These are phyloP conservation scores for Phyllosticta capitalensis DNA, from an alignment of 2,329 filamentous ascomycete genomes.

Conservation along the genomic window DNA sequence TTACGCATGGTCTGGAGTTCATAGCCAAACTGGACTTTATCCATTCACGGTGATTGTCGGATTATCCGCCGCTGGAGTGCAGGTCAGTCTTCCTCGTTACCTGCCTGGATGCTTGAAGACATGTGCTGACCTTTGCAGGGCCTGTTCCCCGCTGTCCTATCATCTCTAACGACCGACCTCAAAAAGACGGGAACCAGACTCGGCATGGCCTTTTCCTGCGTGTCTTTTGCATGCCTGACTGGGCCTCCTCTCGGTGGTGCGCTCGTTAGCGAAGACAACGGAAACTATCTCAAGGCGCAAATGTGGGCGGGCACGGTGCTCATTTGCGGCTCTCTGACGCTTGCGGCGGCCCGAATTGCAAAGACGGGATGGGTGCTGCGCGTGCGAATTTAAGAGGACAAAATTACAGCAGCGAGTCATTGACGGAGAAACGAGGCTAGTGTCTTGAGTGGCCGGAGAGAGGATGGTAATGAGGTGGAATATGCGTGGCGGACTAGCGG, in stretches of 20 bases:
- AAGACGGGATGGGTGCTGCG: constrained; percentile 25
- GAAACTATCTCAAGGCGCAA: constrained; percentile 22
- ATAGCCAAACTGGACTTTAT: constrained; percentile 19
- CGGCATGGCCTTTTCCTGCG: constrained; percentile 29
- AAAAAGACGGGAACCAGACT: constrained; percentile 26
- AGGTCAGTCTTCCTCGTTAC: constrained; percentile 2
- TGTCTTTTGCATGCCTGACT: constrained; percentile 26
- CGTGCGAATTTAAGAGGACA: constrained; percentile 17
- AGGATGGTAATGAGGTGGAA: background rate
- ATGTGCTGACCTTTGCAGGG: background rate
- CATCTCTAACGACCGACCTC: constrained; percentile 18
- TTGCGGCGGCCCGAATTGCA: constrained; percentile 21
- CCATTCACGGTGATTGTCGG: constrained; percentile 25
- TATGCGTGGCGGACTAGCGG: background rate
- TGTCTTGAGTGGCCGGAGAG: background rate
- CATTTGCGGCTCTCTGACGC: constrained; percentile 19
- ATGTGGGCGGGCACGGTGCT: constrained; percentile 23
- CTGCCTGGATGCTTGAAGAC: background rate
- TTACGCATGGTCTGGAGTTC: constrained; percentile 24
- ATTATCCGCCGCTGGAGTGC: constrained; percentile 20
- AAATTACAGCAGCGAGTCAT: background rate
- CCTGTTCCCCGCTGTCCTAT: constrained; percentile 15
- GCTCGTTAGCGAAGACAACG: constrained; percentile 21
- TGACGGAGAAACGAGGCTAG: background rate
- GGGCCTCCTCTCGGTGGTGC: constrained; percentile 28